phyloP scores from a whole-genome alignment of 176 grass and related monocot genomes.

The Aegilops speltoides region DNA sequence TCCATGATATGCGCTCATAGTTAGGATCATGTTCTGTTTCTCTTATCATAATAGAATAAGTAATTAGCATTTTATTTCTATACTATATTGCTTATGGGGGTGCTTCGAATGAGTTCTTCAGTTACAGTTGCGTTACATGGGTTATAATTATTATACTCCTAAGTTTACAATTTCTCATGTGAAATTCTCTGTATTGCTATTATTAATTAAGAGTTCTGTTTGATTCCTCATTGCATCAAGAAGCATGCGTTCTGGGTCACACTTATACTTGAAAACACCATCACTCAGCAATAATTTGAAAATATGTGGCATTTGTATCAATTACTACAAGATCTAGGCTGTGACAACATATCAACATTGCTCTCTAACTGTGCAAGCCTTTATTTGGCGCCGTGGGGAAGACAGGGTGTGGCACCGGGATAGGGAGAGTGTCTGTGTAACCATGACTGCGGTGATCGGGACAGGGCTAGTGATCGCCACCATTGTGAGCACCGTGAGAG shows the following conservation, averaged over 20 bases:
- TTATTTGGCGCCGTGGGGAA: slow-evolving; percentile 17
- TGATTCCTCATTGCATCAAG: background rate
- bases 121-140: background rate
- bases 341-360: no score
- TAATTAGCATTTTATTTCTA: background rate
- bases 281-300: no score
- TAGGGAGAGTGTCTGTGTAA: slow-evolving; percentile 25
- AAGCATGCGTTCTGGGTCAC: background rate
- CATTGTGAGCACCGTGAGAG: no score
- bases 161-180: background rate
- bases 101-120: no score
- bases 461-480: slow-evolving; percentile 52
- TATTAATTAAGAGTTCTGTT: background rate
- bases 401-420: slow-evolving; percentile 43
- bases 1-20: no score
- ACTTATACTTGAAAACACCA: no score
- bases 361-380: no score
- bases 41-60: background rate
- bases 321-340: no score
- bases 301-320: no score
- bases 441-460: slow-evolving; percentile 36
- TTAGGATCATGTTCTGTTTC: no score
- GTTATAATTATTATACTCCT: no score
- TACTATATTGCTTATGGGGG: background rate
- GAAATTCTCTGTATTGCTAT: background rate